Conservation (phyloP, 345 rosid genomes). For the Eucalyptus globulus region DNA sequence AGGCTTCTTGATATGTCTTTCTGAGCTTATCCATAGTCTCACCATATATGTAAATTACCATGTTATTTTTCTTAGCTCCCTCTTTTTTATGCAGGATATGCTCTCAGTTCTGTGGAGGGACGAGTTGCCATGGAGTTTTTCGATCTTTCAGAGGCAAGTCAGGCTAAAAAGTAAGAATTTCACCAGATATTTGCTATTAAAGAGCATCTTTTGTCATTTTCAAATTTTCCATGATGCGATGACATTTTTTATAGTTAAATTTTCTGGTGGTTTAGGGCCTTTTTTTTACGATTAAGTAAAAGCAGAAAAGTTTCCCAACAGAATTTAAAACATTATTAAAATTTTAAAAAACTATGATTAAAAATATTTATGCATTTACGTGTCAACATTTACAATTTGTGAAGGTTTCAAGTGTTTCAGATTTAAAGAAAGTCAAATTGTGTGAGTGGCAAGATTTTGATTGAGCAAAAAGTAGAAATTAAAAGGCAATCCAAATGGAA, state of each 20-base stretch:
- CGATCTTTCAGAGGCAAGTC: conserved; percentile 87
- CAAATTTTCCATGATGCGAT: background rate
- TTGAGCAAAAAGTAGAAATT: background rate
- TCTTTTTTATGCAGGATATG: conserved; percentile 63
- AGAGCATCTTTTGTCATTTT: background rate
- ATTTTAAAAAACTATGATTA: background rate
- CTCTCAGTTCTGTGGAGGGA: conserved; percentile 95
- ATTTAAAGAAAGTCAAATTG: background rate
- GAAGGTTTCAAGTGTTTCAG: background rate
- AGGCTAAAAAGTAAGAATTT: conserved; percentile 73
- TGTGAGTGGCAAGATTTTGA: background rate
- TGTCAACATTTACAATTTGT: background rate
- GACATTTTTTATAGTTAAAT: background rate
- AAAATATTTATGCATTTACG: background rate
- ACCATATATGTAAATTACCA: background rate
- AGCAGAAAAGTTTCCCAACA: background rate
- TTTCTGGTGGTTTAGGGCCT: background rate
- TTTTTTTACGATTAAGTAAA: background rate
- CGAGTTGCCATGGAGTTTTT: conserved; percentile 98
- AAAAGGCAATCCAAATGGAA: background rate
- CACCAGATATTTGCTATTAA: background rate
- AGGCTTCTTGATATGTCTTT: background rate
- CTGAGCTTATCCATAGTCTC: background rate
- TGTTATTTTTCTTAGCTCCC: background rate
- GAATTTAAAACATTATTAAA: background rate